phyloP scores from a whole-genome alignment of 2,329 filamentous ascomycete species.

The Rhytidhysteron rufulum region DNA sequence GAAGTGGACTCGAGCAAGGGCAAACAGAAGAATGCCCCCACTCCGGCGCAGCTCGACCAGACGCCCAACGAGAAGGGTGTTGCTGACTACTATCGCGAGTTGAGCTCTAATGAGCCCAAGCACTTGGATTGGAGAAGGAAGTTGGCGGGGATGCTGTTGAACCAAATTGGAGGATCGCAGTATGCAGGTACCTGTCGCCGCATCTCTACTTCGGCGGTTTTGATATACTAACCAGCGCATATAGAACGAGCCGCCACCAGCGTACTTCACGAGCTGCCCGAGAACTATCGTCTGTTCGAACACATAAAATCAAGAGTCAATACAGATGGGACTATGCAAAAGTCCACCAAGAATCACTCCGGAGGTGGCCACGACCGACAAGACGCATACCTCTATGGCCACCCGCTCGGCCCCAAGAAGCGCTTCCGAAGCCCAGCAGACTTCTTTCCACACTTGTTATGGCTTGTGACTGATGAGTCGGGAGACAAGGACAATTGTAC shows the following conservation, averaged over 20 bases:
- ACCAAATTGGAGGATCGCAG: slow-evolving; percentile 42
- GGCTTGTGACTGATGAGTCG: slow-evolving; percentile 52
- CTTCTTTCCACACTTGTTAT: slow-evolving; percentile 58
- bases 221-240: slow-evolving; percentile 1
- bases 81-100: slow-evolving; percentile 52
- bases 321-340: slow-evolving; percentile 38
- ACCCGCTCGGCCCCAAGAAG: slow-evolving; percentile 55
- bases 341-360: slow-evolving; percentile 47
- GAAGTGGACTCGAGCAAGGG: slow-evolving; percentile 47
- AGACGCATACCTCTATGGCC: slow-evolving; percentile 59
- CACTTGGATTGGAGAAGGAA: slow-evolving; percentile 57
- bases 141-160: slow-evolving; percentile 55
- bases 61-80: slow-evolving; percentile 51
- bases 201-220: too few species aligned
- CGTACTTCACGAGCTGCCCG: slow-evolving; percentile 52
- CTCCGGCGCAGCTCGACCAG: slow-evolving; percentile 49
- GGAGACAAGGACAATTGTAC: slow-evolving; percentile 54
- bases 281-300: slow-evolving; percentile 56
- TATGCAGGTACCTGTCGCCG: slow-evolving; percentile 24
- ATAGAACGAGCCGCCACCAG: slow-evolving; percentile 36
- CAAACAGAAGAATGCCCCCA: slow-evolving; percentile 52
- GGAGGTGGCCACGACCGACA: slow-evolving; percentile 52
- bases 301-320: slow-evolving; percentile 53
- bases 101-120: slow-evolving; percentile 49
- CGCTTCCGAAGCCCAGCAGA: slow-evolving; percentile 56